Evolutionary conservation across 305 asterid species (phyloP), one percentile per base, ranked within the genome.

Genomic region (Fraxinus ornus): DNA sequence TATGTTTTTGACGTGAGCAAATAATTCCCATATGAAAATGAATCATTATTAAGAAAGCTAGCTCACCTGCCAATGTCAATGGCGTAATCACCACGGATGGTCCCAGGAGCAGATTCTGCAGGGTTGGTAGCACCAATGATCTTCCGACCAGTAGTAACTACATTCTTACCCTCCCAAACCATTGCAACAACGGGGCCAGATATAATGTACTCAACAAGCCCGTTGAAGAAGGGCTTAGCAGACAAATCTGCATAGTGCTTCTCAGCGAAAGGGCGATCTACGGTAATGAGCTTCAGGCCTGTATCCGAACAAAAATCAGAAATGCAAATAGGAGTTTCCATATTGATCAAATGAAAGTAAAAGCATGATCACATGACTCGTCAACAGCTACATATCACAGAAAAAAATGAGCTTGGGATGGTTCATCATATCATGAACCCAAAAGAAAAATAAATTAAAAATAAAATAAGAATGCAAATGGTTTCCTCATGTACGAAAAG

Each of bases 121-220:
- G 97, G 98, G 90, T 93, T 94, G 52, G 98, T 94, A 70, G 95
- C 94, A 30, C 98, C 97, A 71, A 94, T 94, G 90, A 94, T 92
- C 89, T 90, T 93, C 76, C 98, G 90, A 37, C 98, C 98, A 0
- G 97, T 93, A 35, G 90, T 12, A 3, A 94, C 97, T 19, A 92
- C 97, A 81, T 86, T 88, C 92, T 91, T 94, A 5, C 98, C 98
- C 83, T 92, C 97, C 97, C 95, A 94, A 77, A 94, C 97, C 97
- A 94, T 92, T 3, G 97, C 98, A 82, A 91, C 97, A 79, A 92
- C 98, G 0, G 97, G 97, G 17, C 98, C 97, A 2, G 98, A 94
- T 60, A 90, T 78, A 49, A 92, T 93, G 90, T 94, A 94, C 86
- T 93, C 95, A 8, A 92, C 95, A 8, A 93, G 93, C 36, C 94